A percentile compares a stretch with the other conserved stretches of the same genome.
These are phyloP conservation scores for Dactylellina haptotyla DNA, from an alignment of 2,329 filamentous ascomycete genomes.

Conservation along the genomic window DNA sequence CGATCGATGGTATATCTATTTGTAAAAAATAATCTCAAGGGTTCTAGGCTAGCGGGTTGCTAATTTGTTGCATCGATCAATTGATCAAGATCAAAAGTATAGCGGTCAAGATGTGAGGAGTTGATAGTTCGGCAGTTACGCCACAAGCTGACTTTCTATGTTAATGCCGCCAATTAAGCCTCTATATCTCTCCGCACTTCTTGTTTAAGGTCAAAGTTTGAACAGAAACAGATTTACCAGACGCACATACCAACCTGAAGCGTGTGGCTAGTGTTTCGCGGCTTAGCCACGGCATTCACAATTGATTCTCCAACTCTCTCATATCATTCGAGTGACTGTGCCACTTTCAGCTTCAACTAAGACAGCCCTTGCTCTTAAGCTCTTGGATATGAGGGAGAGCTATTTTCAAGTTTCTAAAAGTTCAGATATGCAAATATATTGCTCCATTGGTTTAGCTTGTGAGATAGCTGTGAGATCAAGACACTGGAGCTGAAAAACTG, in stretches of 20 bases:
- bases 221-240: neutral
- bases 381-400: neutral
- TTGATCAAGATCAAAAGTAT: too few relatives aligned
- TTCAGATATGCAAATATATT: too few relatives aligned
- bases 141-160: neutral
- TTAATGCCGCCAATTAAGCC: too few relatives aligned
- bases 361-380: neutral
- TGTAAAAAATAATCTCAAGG: too few relatives aligned
- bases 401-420: too few relatives aligned
- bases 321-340: neutral
- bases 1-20: neutral
- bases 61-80: too few relatives aligned
- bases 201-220: too few relatives aligned
- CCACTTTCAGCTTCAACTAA: neutral
- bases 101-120: neutral
- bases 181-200: too few relatives aligned
- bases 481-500: neutral
- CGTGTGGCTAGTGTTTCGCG: conserved; percentile 24
- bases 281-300: conserved; percentile 2
- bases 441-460: too few relatives aligned
- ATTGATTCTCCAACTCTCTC: too few relatives aligned
- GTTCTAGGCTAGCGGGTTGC: too few relatives aligned
- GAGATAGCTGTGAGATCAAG: neutral
- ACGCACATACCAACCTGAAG: neutral
- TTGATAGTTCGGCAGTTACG: conserved; percentile 14